Conservation (phyloP, 1,284 basidiomycete species). For the Veloboletus limbatus region DNA sequence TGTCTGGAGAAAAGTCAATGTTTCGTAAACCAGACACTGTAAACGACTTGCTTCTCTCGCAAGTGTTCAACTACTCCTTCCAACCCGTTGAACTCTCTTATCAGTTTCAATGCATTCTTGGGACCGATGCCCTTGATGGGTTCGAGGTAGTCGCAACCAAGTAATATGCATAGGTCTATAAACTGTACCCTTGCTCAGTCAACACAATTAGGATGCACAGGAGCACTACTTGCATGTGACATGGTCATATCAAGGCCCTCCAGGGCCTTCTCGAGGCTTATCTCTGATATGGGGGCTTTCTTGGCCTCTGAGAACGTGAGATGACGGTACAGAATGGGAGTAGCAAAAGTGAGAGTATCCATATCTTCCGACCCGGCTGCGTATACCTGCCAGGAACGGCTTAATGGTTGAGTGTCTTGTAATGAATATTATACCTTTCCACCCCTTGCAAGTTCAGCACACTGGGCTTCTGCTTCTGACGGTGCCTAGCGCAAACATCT, state of each 20-base stretch:
- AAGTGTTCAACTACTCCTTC: constrained; percentile 80
- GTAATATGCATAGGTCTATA: constrained; percentile 93
- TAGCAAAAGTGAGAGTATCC: constrained; percentile 96
- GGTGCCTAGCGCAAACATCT: constrained; percentile 67
- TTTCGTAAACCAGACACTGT: background rate
- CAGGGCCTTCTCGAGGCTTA: constrained; percentile 79
- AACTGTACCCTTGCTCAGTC: constrained; percentile 54
- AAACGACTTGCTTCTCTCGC: constrained; percentile 62
- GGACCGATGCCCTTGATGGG: constrained; percentile 95
- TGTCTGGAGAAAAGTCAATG: constrained; percentile 25
- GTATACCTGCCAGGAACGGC: constrained; percentile 64
- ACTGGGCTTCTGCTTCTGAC: constrained; percentile 98
- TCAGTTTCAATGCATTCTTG: constrained; percentile 92
- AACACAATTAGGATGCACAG: constrained; percentile 2
- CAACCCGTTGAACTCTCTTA: constrained; percentile 85
- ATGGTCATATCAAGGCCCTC: constrained; percentile 91
- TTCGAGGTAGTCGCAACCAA: constrained; percentile 98
- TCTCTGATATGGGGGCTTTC: constrained; percentile 96
- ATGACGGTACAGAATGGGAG: constrained; percentile 91
- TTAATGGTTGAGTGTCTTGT: constrained; percentile 8
- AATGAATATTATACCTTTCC: constrained; percentile 63
- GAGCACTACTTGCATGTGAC: constrained; percentile 61
- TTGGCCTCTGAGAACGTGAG: constrained; percentile 99
- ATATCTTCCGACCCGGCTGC: constrained; percentile 99
- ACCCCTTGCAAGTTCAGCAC: constrained; percentile 93